Evolutionary conservation across 805 yeast genomes (phyloP).

Genomic region (Zygotorulaspora chibaensis): DNA sequence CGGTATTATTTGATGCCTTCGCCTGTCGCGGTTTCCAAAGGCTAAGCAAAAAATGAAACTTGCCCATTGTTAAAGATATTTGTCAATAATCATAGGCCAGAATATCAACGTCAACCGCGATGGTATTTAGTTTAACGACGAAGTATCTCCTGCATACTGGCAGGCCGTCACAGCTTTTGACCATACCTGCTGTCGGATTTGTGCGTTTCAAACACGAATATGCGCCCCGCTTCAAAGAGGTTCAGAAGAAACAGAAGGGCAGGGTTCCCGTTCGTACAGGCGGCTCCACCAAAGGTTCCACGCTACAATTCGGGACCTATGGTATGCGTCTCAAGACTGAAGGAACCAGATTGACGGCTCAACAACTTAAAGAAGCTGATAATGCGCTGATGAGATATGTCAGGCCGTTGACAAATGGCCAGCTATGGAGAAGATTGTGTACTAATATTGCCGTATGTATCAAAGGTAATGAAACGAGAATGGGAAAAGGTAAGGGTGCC

Average conservation of each 20-base stretch:
- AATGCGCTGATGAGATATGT: constrained; percentile 77
- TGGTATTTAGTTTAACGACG: too few species aligned
- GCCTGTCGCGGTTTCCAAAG: too few species aligned
- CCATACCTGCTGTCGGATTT: neutral
- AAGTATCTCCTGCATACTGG: neutral
- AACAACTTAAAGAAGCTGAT: constrained; percentile 88
- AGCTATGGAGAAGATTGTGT: constrained; percentile 72
- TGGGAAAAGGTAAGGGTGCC: constrained; percentile 99
- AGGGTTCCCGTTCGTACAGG: constrained; percentile 92
- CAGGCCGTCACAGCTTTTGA: neutral
- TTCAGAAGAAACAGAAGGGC: constrained; percentile 75
- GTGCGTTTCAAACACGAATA: constrained; percentile 57
- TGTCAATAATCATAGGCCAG: too few species aligned
- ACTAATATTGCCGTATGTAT: constrained; percentile 88
- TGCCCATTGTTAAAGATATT: too few species aligned
- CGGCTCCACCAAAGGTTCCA: constrained; percentile 86
- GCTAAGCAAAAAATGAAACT: too few species aligned
- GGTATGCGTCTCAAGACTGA: constrained; percentile 87
- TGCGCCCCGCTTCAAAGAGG: constrained; percentile 67
- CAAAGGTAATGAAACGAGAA: constrained; percentile 98
- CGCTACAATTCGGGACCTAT: constrained; percentile 72
- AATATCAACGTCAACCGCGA: too few species aligned
- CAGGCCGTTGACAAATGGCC: constrained; percentile 61
- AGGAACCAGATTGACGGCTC: constrained; percentile 81
- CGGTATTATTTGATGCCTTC: too few species aligned